A percentile compares a stretch with the other conserved stretches of the same genome.
These are phyloP conservation scores for Vitis rupestris DNA, from an alignment of 164 flowering plant species.

Conservation along the genomic window DNA sequence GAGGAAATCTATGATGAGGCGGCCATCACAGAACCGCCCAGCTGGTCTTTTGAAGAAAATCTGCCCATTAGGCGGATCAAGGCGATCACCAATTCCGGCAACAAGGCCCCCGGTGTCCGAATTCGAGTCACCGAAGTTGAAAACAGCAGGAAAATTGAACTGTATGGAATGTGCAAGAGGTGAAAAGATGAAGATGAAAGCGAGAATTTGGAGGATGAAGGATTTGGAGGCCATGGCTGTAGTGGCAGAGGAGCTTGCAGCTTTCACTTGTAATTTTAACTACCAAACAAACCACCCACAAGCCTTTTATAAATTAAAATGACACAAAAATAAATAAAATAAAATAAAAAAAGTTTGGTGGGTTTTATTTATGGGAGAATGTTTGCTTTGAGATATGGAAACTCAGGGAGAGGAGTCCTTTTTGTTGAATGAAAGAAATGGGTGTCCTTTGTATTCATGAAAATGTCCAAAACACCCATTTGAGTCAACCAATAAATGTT, in stretches of 20 bases:
- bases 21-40: constrained; percentile 74
- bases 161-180: constrained; percentile 23
- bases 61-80: constrained; percentile 58
- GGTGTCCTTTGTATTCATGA: too few species aligned
- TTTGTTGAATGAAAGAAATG: too few species aligned
- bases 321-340: too few species aligned
- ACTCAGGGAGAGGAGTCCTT: too few species aligned
- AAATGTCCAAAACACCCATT: too few species aligned
- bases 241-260: not conserved
- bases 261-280: constrained; percentile 1
- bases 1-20: constrained; percentile 65
- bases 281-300: not conserved
- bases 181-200: constrained; percentile 10
- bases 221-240: constrained; percentile 9
- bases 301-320: too few species aligned
- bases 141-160: constrained; percentile 51
- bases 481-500: too few species aligned
- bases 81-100: constrained; percentile 38
- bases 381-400: constrained; percentile 4
- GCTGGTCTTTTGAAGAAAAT: constrained; percentile 43
- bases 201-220: not conserved
- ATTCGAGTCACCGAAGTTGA: constrained; percentile 81
- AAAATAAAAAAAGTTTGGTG: not conserved
- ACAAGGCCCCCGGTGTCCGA: constrained; percentile 64
- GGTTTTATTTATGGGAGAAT: not conserved